These are phyloP conservation scores for Chaetomium fimeti DNA, from an alignment of 495 filamentous ascomycete species.

Conservation along the genomic window DNA sequence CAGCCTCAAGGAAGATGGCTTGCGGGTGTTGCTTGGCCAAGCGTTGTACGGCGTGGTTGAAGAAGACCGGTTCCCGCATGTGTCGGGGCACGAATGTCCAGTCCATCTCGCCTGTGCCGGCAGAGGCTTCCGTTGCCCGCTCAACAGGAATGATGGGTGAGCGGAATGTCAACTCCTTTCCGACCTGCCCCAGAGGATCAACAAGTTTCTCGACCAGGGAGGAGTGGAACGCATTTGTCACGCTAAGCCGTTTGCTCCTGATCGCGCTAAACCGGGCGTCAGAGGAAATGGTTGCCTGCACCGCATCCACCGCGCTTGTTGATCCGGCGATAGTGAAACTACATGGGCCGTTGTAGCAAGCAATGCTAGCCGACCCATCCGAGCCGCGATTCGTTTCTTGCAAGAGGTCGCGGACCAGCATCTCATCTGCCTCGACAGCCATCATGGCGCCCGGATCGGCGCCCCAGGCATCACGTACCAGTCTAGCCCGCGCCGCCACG, in stretches of 20 bases:
- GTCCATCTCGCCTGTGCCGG: neutral
- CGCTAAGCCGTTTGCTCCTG: conserved; percentile 41
- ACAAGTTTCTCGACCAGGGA: conserved; percentile 44
- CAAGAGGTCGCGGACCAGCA: neutral
- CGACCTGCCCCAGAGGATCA: conserved; percentile 26
- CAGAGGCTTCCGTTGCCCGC: neutral
- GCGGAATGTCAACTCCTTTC: neutral
- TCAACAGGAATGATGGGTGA: neutral
- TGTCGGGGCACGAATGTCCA: neutral
- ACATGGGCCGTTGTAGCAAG: conserved; percentile 7
- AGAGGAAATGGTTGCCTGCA: neutral
- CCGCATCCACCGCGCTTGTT: neutral
- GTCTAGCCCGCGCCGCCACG: neutral
- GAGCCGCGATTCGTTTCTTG: too few species aligned
- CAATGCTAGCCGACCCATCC: neutral
- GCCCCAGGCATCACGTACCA: conserved; percentile 25
- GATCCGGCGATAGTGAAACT: conserved; percentile 3
- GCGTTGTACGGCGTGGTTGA: neutral
- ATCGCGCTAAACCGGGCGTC: neutral
- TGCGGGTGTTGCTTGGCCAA: neutral
- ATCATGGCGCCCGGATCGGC: conserved; percentile 53
- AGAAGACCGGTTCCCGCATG: conserved; percentile 4
- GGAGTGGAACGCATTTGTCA: conserved; percentile 57
- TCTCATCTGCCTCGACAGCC: conserved; percentile 6
- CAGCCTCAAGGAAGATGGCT: neutral